Percentiles rank a stretch among this genome's conserved stretches.
phyloP scores from a whole-genome alignment of 2,329 filamentous ascomycete genomes.

The Penicillium hordei region DNA sequence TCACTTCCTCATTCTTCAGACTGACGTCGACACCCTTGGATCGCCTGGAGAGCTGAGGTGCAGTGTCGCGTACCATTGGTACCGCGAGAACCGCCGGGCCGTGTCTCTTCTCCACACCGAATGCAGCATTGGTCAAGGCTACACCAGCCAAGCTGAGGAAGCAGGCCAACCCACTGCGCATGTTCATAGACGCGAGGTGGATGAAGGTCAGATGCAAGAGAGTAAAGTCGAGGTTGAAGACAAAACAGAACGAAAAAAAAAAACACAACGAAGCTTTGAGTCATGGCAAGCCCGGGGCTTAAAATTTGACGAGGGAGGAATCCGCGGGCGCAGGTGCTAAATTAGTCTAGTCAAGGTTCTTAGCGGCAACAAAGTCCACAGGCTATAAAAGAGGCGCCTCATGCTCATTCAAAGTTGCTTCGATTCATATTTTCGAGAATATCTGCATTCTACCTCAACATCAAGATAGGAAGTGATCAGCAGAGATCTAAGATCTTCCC shows the following conservation, averaged over 20 bases:
- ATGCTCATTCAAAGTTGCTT: no score
- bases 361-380: not conserved
- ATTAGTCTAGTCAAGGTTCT: not conserved
- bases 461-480: not conserved
- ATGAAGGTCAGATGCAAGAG: not conserved
- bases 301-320: not conserved
- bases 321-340: not conserved
- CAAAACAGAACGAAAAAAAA: not conserved
- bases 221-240: not conserved
- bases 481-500: not conserved
- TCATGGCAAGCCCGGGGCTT: not conserved
- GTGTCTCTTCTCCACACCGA: not conserved
- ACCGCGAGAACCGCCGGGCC: not conserved
- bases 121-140: not conserved
- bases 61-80: not conserved
- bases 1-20: not conserved
- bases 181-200: not conserved
- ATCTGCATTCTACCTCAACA: not conserved
- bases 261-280: not conserved
- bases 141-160: not conserved
- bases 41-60: not conserved
- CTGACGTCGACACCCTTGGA: not conserved
- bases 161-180: not conserved
- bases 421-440: not conserved
- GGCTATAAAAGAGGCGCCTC: not conserved